Percentiles rank a stretch among this genome's conserved stretches.
Conservation (phyloP, 176 grass and related monocot species). For the Zoysia japonica region DNA sequence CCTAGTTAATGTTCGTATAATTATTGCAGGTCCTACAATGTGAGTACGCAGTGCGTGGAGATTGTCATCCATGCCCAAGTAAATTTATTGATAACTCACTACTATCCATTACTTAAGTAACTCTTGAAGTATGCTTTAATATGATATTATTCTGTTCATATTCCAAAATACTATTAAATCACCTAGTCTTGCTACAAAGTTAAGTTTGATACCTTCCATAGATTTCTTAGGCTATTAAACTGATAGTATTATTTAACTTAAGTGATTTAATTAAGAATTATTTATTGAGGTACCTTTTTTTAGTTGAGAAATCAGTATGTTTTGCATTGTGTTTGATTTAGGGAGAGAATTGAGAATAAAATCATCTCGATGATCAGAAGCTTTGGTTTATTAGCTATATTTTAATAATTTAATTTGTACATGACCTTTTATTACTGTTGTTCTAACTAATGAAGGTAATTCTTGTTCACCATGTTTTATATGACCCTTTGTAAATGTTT, state of each 20-base stretch:
- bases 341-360: background rate
- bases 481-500: background rate
- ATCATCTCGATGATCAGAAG: background rate
- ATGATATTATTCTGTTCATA: constrained; percentile 5
- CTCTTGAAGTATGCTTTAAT: constrained; percentile 25
- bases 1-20: constrained; percentile 25
- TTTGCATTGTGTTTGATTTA: background rate
- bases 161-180: constrained; percentile 3
- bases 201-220: constrained; percentile 14
- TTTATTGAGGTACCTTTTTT: background rate
- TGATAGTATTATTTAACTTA: background rate
- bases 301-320: background rate
- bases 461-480: constrained; percentile 1
- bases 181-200: background rate
- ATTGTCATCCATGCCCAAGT: constrained; percentile 95
- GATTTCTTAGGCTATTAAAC: background rate
- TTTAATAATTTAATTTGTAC: constrained; percentile 11
- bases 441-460: background rate
- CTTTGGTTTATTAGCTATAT: background rate
- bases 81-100: constrained; percentile 25
- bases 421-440: background rate
- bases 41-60: constrained; percentile 91
- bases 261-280: constrained; percentile 13
- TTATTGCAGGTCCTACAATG: constrained; percentile 78
- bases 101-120: constrained; percentile 16